Percentiles rank a stretch among this genome's conserved stretches.
phyloP scores from a whole-genome alignment of 352 stramenopile genomes.

The Phytophthora crassamura region DNA sequence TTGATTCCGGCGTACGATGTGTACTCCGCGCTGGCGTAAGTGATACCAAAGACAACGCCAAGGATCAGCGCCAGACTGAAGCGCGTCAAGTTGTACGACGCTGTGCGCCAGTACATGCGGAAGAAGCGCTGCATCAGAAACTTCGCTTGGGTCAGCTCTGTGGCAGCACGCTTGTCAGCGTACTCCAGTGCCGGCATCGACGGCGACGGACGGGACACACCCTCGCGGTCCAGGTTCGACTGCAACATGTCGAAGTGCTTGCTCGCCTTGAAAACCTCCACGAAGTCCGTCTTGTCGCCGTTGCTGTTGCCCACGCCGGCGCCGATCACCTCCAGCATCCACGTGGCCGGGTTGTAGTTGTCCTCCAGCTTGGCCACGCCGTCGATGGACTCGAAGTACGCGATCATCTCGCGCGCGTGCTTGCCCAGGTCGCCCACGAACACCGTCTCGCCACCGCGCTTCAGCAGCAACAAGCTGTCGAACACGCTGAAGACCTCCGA shows the following conservation, averaged over 20 bases:
- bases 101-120: constrained; percentile 78
- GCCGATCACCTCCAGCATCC: constrained; percentile 27
- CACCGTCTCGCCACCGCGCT: no score
- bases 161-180: constrained; percentile 33
- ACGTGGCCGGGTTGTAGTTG: constrained; percentile 40
- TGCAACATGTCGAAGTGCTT: constrained; percentile 28
- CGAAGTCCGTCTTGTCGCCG: constrained; percentile 37
- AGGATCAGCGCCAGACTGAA: constrained; percentile 64
- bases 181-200: constrained; percentile 36
- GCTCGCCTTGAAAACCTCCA: constrained; percentile 32
- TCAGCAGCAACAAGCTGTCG: no score
- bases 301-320: constrained; percentile 13
- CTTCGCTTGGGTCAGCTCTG: constrained; percentile 24
- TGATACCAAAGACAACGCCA: constrained; percentile 55
- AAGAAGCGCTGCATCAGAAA: constrained; percentile 50
- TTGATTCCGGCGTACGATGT: constrained; percentile 34
- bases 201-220: constrained; percentile 24
- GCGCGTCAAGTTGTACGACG: constrained; percentile 30
- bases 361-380: no score
- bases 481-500: no score
- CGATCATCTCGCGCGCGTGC: no score
- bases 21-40: constrained; percentile 57
- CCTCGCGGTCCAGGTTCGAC: constrained; percentile 29
- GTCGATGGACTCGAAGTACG: no score
- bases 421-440: no score